Evolutionary conservation across 257 asterid species (phyloP), one percentile per base, ranked within the genome.

Genomic region (Solanum dulcamara): DNA sequence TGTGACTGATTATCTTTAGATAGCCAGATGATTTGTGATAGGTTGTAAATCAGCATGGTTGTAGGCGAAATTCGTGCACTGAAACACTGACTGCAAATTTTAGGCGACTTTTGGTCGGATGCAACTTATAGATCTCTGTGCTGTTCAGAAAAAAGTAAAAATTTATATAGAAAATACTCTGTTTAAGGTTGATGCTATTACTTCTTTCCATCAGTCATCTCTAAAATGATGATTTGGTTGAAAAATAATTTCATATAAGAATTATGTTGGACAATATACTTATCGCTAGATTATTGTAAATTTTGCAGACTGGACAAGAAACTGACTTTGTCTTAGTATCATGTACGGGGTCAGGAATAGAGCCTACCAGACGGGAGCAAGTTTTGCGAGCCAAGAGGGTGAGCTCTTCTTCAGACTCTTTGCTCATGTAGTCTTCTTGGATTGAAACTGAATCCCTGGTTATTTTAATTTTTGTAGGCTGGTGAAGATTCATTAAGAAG

Each of bases 351-450:
- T 92, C 94, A 28, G 99, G 99, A 88, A 91, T 96, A 77, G 99
- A 96, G 70, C 86, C 94, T 84, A 70, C 87, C 22, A 88, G 98
- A 89, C 89, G 98, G 89, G 99, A 93, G 90, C 99, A 96, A 87
- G 99, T 93, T 88, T 87, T 96, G 87, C 93, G 83, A 90, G 98
- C 99, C 80, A 94, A 96, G 90, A 92, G 95, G 99, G 99, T 96
- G 51, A 17, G 81, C 18, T 88, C 86, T 66, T 84, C 33, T 57
- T 83, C 74, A 57, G 10, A 72, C 7, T 18, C 57, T 51, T 18
- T 66, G 71, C 75, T 55, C 67, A 67, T 20, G 85, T 7, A 8
- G 17, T 48, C 83, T 81, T 84, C 81, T 75, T 28, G 26, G 26
- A 84, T 81, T 28, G 38, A 62, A 46, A 35, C 83, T 90, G 70